Base-by-base conservation (phyloP, 2,329 filamentous ascomycete species). In the Exophiala xenobiotica region DNA sequence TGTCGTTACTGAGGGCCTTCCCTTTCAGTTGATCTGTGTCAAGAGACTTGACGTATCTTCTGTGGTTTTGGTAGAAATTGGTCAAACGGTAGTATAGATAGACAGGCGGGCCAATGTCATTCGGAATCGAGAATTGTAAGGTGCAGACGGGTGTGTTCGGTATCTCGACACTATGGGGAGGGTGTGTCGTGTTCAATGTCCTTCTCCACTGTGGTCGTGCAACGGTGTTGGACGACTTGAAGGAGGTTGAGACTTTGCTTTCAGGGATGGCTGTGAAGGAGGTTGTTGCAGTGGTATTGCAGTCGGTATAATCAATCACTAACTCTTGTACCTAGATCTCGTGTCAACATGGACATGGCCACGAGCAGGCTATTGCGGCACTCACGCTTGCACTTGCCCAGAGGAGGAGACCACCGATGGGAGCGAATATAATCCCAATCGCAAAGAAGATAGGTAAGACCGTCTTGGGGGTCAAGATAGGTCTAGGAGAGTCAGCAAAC, bases 51-150 rank as follows among this genome's bases (percentile, higher is more conserved):
- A 96, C 93, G 63, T 99, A 99, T 70, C 92, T 86, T 60, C 93
- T 87, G 68, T 99, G 93, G 68, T 99, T 99, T 72, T 99, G 93
- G 75, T 97, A 97, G 74, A 99, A 99, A 73, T 97, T 96, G 51
- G 90, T 92, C 57, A 99, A 83, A 61, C 87, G 87, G 71, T 99
- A 99, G 76, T 96, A 99, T 70, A 97, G 83, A 55, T 92, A 81
- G 8, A 99, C 88, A 0, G 92, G 90, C 1, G 90, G 82, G 2
- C 80, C 78, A 70, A 99, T 85, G 52, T 83, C 75, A 63, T 92
- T 85, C 1, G 90, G 89, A 6, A 96, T 83, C 27, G 80, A 76
- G 71, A 97, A 96, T 56, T 82, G 78, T 49, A 99, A 71, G 24
- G 79, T 79, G 78, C 93, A 99, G 19, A 77, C 68, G 8, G 69